Percentiles rank a stretch among this genome's conserved stretches.
phyloP scores from a whole-genome alignment of 441 rosid genomes.

The Breynia disticha region DNA sequence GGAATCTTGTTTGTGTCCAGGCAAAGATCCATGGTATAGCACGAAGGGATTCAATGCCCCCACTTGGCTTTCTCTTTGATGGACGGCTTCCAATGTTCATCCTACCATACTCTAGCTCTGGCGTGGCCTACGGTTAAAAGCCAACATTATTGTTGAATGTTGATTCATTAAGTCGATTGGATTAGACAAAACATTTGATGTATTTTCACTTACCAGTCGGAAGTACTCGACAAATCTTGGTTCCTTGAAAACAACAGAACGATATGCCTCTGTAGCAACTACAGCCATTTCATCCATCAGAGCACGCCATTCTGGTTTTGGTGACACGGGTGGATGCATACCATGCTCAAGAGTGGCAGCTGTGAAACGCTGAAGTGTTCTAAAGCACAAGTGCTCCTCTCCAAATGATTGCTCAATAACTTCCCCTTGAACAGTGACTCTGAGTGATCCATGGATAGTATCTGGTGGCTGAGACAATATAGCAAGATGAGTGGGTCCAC shows the following conservation, averaged over 20 bases:
- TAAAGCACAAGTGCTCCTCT: constrained; percentile 81
- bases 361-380: constrained; percentile 86
- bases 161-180: constrained; percentile 1
- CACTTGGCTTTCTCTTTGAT: constrained; percentile 85
- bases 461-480: constrained; percentile 98
- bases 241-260: constrained; percentile 75
- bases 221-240: constrained; percentile 93
- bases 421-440: constrained; percentile 94
- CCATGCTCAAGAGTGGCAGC: constrained; percentile 97
- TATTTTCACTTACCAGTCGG: constrained; percentile 61
- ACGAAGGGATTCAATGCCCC: constrained; percentile 83
- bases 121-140: constrained; percentile 58
- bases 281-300: constrained; percentile 87
- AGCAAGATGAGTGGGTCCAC: constrained; percentile 98
- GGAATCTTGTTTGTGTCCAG: constrained; percentile 96
- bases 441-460: constrained; percentile 76
- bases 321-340: constrained; percentile 75
- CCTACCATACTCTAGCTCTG: constrained; percentile 87
- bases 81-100: constrained; percentile 99
- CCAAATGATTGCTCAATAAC: constrained; percentile 94
- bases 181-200: background rate
- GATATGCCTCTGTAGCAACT: constrained; percentile 75
- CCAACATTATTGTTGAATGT: constrained; percentile 7
- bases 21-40: constrained; percentile 99
- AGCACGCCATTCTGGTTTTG: constrained; percentile 89